Evolutionary conservation across 306 rosid genomes (phyloP).

Genomic region (Glycine latifolia): DNA sequence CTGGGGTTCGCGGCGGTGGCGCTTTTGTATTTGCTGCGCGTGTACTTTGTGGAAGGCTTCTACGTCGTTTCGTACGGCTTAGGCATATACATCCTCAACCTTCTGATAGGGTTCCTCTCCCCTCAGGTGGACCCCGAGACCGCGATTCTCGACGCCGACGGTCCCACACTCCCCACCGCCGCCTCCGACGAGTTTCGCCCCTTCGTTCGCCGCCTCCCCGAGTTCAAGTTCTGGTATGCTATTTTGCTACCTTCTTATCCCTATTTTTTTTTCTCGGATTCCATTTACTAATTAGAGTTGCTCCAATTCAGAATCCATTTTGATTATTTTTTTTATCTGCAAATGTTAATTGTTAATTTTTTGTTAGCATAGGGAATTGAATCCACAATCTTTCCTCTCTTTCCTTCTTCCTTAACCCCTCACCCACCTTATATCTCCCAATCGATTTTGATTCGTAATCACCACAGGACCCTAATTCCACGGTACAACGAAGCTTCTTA

Average conservation of each 20-base stretch:
- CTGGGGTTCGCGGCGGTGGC: slow-evolving; percentile 59
- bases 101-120: slow-evolving; percentile 86
- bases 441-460: neutral
- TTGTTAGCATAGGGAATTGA: no score
- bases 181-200: slow-evolving; percentile 94
- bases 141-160: slow-evolving; percentile 70
- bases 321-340: no score
- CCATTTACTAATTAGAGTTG: slow-evolving; percentile 14
- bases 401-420: no score
- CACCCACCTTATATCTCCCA: no score
- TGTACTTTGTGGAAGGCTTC: slow-evolving; percentile 82
- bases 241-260: neutral
- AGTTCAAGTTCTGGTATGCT: slow-evolving; percentile 90
- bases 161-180: slow-evolving; percentile 82
- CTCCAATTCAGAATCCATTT: neutral
- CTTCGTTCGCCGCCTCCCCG: slow-evolving; percentile 94
- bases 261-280: neutral
- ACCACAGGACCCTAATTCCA: neutral
- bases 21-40: slow-evolving; percentile 71
- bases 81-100: slow-evolving; percentile 91
- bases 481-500: neutral
- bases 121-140: slow-evolving; percentile 99
- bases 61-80: slow-evolving; percentile 89
- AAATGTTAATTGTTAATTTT: no score
- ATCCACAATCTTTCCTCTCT: no score